These are phyloP conservation scores for Phytophthora constricta DNA, from an alignment of 352 stramenopile genomes.

Conservation along the genomic window DNA sequence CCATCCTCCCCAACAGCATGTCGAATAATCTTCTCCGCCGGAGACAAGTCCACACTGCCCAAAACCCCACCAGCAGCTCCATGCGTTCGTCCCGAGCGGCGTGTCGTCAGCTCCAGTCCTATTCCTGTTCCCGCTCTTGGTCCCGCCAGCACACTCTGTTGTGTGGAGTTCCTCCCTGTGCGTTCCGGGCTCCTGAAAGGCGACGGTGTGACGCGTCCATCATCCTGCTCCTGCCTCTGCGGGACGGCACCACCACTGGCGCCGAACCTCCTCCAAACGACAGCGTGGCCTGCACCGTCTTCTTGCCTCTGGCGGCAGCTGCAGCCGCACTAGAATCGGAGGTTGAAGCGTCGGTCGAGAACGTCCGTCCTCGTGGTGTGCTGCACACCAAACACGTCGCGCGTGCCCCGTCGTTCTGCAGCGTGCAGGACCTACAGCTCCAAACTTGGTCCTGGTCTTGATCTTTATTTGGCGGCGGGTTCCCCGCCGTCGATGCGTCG, in stretches of 20 bases:
- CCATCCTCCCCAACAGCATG: slow-evolving; percentile 58
- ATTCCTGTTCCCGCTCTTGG: slow-evolving; percentile 1
- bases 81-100: slow-evolving; percentile 10
- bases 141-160: slow-evolving; percentile 16
- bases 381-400: slow-evolving; percentile 56
- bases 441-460: slow-evolving; percentile 18
- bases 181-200: slow-evolving; percentile 7
- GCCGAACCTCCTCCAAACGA: slow-evolving; percentile 48
- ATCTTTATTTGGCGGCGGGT: slow-evolving; percentile 1
- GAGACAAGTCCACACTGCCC: not conserved
- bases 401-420: slow-evolving; percentile 52
- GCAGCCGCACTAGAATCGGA: not conserved
- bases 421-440: slow-evolving; percentile 70
- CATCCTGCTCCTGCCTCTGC: slow-evolving; percentile 6
- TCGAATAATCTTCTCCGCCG: slow-evolving; percentile 23
- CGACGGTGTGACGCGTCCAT: not conserved
- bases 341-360: no score
- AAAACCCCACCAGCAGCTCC: not conserved
- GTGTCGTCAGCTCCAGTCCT: slow-evolving; percentile 21
- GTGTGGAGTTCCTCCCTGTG: slow-evolving; percentile 8
- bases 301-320: slow-evolving; percentile 22
- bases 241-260: not conserved
- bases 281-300: slow-evolving; percentile 70
- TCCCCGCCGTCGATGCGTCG: not conserved
- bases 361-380: slow-evolving; percentile 54